Base-by-base conservation (phyloP, 352 stramenopile genomes). In the Ophiocytium majus region DNA sequence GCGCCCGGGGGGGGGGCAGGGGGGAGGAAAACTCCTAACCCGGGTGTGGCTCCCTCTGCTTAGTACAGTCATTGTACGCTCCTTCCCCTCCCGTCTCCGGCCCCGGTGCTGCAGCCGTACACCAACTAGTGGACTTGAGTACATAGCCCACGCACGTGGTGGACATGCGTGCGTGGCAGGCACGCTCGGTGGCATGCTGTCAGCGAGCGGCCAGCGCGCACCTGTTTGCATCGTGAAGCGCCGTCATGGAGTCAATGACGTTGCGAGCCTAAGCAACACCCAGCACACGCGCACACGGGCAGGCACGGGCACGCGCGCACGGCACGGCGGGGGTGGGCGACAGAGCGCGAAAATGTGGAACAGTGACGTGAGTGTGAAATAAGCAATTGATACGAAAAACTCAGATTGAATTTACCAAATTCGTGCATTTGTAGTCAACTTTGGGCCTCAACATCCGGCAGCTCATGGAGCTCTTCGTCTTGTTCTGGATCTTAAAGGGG, bases 371-470 rank as follows among this genome's bases (percentile, higher is more conserved):
- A 71, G 23, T 71, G 28, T 71, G 28, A 23, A 23, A 23, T 71
- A 71, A 71, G 19, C 23, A 23, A 23, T 23, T 71, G 28, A 71
- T 23, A 71, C 28, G 57, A 71, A 71, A 71, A 71, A 71, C 23
- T 71, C 57, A 28, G 57, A 71, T 23, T 71, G 28, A 23, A 28
- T 28, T 23, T 28, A 71, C 23, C 57, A 91, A 89, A 91, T 89
- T 90, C 57, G 57, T 71, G 28, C 23, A 23, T 91, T 91, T 91
- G 91, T 84, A 28, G 86, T 91, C 43, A 91, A 91, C 79, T 91
- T 91, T 92, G 89, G 89, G 0, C 89, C 89, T 76, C 89, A 91
- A 88, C 89, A 91, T 82, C 89, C 89, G 0, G 89, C 89, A 28
- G 88, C 89, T 57, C 88, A 91, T 79, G 88, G 88, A 64, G 86